Base-by-base conservation (phyloP, 805 yeast species). In the Allodekkera sacchari region DNA sequence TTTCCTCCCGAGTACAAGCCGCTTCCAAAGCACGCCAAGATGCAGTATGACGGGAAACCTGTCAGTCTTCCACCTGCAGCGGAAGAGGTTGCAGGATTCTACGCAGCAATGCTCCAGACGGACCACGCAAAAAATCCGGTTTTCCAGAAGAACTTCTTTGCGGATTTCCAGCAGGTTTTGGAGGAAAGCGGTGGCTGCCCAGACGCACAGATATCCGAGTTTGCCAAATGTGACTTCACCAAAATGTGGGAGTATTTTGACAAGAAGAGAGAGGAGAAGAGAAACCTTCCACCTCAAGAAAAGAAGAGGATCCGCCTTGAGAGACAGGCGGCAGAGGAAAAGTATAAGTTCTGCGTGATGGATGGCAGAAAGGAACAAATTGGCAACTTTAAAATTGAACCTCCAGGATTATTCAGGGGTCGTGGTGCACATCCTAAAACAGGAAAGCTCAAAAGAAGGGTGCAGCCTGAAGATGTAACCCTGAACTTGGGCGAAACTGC, bases 401-500 rank as follows among this genome's bases (percentile, higher is more conserved):
- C 97, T 20, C 97, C 98, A 1, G 96, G 95, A 2, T 62, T 89
- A 34, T 89, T 88, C 53, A 69, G 96, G 56, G 98, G 97, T 27
- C 82, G 97, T 56, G 97, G 96, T 49, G 87, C 89, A 0, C 97
- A 88, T 55, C 97, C 97, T 12, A 85, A 83, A 55, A 88, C 96
- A 1, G 98, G 98, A 26, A 83, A 80, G 52, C 59, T 87, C 35
- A 89, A 89, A 53, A 73, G 79, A 47, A 70, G 98, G 42, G 95
- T 89, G 11, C 56, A 56, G 33, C 96, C 98, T 2, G 96, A 89
- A 58, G 92, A 84, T 47, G 81, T 89, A 27, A 81, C 89, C 0
- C 61, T 89, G 38, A 89, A 89, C 53, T 63, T 89, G 38, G 79
- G 95, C 35, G 66, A 68, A 42, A 83, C 70, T 13, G 82, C 78